Percentiles rank a stretch among this genome's conserved stretches.
Conservation (phyloP, 176 grass and related monocot genomes). For the Dendrocalamus sinicus region DNA sequence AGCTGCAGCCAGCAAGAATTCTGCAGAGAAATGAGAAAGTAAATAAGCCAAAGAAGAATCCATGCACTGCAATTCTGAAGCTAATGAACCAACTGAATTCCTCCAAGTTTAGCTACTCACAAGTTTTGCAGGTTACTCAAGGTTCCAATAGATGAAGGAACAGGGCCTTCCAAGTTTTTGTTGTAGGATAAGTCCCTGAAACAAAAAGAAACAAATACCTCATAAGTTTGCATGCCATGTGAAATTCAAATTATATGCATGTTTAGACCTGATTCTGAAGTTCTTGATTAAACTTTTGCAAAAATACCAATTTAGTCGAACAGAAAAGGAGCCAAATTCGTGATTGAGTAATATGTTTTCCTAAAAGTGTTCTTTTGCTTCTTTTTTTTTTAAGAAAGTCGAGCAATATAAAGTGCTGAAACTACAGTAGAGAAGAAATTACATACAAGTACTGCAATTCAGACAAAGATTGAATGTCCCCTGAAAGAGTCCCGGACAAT, state of each 20-base stretch:
- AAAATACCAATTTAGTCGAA: background rate
- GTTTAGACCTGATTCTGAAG: background rate
- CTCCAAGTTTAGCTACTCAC: slow-evolving; percentile 47
- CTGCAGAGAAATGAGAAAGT: slow-evolving; percentile 44
- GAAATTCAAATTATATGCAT: background rate
- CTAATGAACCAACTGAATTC: background rate
- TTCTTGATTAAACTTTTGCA: background rate
- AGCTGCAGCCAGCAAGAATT: slow-evolving; percentile 80
- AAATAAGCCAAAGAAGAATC: slow-evolving; percentile 10
- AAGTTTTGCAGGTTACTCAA: slow-evolving; percentile 67
- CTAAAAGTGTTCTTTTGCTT: background rate
- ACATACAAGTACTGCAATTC: slow-evolving; percentile 63
- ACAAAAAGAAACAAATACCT: background rate
- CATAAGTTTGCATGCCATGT: background rate
- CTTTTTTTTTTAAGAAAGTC: background rate
- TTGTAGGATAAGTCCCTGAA: slow-evolving; percentile 90
- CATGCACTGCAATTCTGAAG: background rate
- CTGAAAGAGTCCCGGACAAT: slow-evolving; percentile 67
- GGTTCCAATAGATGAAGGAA: slow-evolving; percentile 68
- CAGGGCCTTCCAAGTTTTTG: slow-evolving; percentile 51
- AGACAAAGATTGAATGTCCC: slow-evolving; percentile 65
- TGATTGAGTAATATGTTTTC: background rate
- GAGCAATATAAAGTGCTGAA: background rate
- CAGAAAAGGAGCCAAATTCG: background rate
- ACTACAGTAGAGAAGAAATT: slow-evolving; percentile 19